Evolutionary conservation across 495 filamentous ascomycete genomes (phyloP), one percentile per base, ranked within the genome.

Genomic region (Amniculicola lignicola): DNA sequence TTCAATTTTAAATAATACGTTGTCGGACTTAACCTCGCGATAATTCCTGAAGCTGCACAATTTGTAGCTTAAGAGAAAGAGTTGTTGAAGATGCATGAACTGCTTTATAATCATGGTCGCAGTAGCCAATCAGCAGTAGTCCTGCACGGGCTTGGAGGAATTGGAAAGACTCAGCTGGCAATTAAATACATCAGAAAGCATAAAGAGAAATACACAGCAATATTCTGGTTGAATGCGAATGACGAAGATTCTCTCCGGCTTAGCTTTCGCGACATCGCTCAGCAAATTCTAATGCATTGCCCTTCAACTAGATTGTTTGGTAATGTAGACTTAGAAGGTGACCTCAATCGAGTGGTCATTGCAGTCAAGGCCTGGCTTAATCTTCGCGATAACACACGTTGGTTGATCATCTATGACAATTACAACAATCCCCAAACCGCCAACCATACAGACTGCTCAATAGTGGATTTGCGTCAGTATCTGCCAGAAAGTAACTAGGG

Each of bases 401-500:
- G 69, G 61, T 57, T 71, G 50, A 29, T 72, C 31, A 28, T 70
- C 19, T 65, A 9, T n/a, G 29, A 23, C 36, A 50, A 65, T 22
- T 60, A 68, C 29, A 52, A 64, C 41, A 51, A 61, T 29, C 63
- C 57, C 22, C 23, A 63, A 41, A 19, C 58, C 12, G 7, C 55
- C 10, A 46, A 59, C 16, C 57, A 49, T 6, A 24, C 36, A 2
- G 52, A 62, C 37, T 31, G 44, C 16, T 24, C 43, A 2, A 54
- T 45, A 22, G 53, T 65, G 23, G 59, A 74, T 49, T 66, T 75
- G 37, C 45, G 51, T 18, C 55, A 39, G 24, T 73, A 63, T 50
- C 55, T 75, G 18, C 68, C 71, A 3, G 54, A 67, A 15, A 31
- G 45, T 16, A 41, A 64, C 40, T 69, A 74, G 45, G 73, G 70